Conservation (phyloP, 2,329 filamentous ascomycete genomes). For the Colletotrichum tamarilloi region DNA sequence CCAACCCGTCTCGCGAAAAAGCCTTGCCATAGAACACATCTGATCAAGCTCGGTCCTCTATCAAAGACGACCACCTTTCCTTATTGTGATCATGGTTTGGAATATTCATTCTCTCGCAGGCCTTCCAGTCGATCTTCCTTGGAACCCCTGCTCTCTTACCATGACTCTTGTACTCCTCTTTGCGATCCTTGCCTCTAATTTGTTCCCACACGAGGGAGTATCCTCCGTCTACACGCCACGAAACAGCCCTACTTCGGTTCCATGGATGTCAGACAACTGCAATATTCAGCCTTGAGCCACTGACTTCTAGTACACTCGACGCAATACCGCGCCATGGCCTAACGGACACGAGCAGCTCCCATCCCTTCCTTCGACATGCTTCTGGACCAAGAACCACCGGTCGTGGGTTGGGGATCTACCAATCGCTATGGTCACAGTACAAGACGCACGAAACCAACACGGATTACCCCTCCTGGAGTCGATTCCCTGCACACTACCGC, state of each 20-base stretch:
- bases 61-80: background rate
- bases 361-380: background rate
- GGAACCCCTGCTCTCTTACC: slow-evolving; percentile 5
- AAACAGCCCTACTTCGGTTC: background rate
- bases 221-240: slow-evolving; percentile 22
- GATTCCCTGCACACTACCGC: slow-evolving; percentile 1
- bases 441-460: slow-evolving; percentile 7
- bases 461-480: slow-evolving; percentile 2
- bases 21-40: background rate
- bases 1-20: background rate
- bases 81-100: background rate
- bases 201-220: slow-evolving; percentile 28
- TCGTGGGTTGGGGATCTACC: slow-evolving; percentile 15
- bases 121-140: slow-evolving; percentile 2
- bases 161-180: background rate
- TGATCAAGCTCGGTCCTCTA: background rate
- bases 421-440: background rate
- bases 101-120: background rate
- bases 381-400: slow-evolving; percentile 17
- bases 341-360: background rate
- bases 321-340: background rate
- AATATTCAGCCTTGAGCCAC: background rate
- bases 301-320: background rate
- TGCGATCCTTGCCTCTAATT: slow-evolving; percentile 16
- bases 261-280: background rate